Base-by-base conservation (phyloP, 2,329 filamentous ascomycete species). In the Neonectria neomacrospora region DNA sequence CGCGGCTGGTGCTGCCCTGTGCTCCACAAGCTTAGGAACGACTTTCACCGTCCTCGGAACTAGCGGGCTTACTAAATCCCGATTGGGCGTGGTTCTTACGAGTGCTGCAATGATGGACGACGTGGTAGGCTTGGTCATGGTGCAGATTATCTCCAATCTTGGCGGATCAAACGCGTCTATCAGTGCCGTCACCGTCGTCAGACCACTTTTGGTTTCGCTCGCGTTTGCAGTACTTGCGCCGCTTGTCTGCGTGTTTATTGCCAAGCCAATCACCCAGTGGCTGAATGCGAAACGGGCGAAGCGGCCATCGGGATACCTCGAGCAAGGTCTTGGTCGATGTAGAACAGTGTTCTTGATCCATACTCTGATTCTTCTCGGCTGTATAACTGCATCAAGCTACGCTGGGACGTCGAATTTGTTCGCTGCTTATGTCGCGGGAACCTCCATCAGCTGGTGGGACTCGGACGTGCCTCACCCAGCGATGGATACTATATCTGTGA, bases 71-170 rank as follows among this genome's bases (percentile, higher is more conserved):
- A 74, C 74, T 1, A 67, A 75, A 1, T 82, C 82, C 2, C 78
- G 83, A 8, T 73, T 86, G 5, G 84, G 92, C 79, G 60, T 88
- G 78, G 86, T 96, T 0, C 81, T 94, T 0, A 86, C 87, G 2
- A 89, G 86, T 62, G 91, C 91, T 1, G 92, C 92, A 0, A 92
- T 96, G 86, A 86, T 96, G 79, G 92, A 96, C 73, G 92, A 96
- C 77, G 89, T 95, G 0, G 85, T 92, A 1, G 91, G 91, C 0
- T 79, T 95, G 10, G 86, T 94, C 8, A 91, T 95, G 86, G 90
- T 93, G 0, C 87, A 92, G 67, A 85, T 95, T 48, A 90, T 96
- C 22, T 86, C 90, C 0, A 89, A 88, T 50, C 80, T 95, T 0
- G 90, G 76, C 57, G 74, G 48, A 68, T 65, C 47, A 56, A 64